Conservation (phyloP, 495 filamentous ascomycete genomes). For the Hyaloscypha hepaticicola region DNA sequence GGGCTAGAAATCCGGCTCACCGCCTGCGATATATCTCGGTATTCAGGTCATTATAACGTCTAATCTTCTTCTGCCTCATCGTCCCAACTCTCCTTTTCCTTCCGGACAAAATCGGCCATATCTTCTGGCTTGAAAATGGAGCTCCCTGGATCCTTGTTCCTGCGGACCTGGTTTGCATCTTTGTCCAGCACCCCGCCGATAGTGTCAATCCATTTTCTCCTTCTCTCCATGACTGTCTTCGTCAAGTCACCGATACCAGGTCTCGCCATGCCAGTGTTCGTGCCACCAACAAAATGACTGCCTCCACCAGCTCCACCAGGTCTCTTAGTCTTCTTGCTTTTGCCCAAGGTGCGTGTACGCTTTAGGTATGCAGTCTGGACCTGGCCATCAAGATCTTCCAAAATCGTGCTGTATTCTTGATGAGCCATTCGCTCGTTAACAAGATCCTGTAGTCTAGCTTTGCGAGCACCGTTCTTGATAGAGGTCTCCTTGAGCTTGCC, state of each 20-base stretch:
- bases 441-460: constrained; percentile 78
- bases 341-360: constrained; percentile 90
- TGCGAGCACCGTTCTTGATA: constrained; percentile 85
- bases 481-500: constrained; percentile 74
- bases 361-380: constrained; percentile 95
- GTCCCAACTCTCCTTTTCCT: constrained; percentile 74
- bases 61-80: constrained; percentile 65
- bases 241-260: constrained; percentile 91
- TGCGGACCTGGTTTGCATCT: constrained; percentile 57
- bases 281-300: constrained; percentile 46
- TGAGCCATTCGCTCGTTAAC: constrained; percentile 88
- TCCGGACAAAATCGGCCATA: constrained; percentile 56
- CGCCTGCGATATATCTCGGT: not conserved
- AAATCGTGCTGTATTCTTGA: constrained; percentile 94
- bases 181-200: constrained; percentile 81
- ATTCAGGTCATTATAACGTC: not conserved
- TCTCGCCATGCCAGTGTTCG: constrained; percentile 55
- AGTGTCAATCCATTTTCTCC: constrained; percentile 79
- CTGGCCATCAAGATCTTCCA: constrained; percentile 93
- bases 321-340: constrained; percentile 88
- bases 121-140: constrained; percentile 61
- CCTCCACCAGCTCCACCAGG: constrained; percentile 62
- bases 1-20: too few relatives aligned
- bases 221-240: constrained; percentile 83
- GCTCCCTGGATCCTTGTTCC: constrained; percentile 36